phyloP scores from a whole-genome alignment of 2,329 filamentous ascomycete species.

The Fusarium albidum region DNA sequence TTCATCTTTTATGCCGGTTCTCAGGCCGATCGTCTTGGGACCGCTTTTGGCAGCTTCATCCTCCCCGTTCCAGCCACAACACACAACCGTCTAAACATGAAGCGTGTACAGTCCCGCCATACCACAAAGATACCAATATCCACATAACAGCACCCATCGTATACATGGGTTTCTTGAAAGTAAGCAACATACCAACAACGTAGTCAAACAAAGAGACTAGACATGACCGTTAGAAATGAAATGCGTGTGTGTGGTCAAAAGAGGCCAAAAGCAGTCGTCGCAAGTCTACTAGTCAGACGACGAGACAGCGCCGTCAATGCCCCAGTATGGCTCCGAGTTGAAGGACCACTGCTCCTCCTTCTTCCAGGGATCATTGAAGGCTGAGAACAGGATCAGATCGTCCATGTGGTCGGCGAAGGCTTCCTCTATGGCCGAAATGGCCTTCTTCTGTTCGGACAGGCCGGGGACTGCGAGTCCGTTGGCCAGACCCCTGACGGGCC shows the following conservation, averaged over 20 bases:
- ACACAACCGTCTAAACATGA: constrained; percentile 2
- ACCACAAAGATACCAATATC: not conserved
- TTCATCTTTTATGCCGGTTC: too few species aligned
- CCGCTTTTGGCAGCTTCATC: too few species aligned
- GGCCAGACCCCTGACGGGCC: constrained; percentile 73
- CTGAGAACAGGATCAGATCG: constrained; percentile 76
- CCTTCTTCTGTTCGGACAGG: constrained; percentile 69
- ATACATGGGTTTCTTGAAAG: not conserved
- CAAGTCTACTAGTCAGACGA: constrained; percentile 25
- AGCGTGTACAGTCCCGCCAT: constrained; percentile 13
- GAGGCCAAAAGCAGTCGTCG: constrained; percentile 11
- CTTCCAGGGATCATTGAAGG: constrained; percentile 86
- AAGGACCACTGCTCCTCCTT: constrained; percentile 67
- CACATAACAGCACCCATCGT: not conserved
- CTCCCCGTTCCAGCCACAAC: not conserved
- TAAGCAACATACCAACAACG: not conserved
- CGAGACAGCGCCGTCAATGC: constrained; percentile 55
- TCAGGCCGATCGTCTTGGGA: not conserved
- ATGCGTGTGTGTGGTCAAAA: constrained; percentile 3
- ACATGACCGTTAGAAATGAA: not conserved
- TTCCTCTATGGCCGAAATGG: constrained; percentile 70
- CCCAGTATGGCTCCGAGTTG: constrained; percentile 81
- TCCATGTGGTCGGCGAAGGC: constrained; percentile 60
- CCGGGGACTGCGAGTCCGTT: constrained; percentile 77
- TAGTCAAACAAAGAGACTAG: not conserved